Base-by-base conservation (phyloP, 2,329 filamentous ascomycete genomes). In the Alternaria brassicicola region DNA sequence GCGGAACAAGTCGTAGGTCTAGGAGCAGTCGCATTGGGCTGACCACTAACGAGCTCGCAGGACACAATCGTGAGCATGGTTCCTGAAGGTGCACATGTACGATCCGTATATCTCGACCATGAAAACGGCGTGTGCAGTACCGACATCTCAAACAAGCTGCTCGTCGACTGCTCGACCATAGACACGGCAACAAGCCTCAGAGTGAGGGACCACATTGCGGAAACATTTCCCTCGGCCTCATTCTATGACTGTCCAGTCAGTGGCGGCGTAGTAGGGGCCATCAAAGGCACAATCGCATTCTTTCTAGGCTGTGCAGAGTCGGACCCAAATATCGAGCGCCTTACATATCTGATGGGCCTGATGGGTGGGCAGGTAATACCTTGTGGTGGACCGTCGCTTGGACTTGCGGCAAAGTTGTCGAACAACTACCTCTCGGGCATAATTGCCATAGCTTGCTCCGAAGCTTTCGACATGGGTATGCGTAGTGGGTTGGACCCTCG, bases 381-480 rank as follows among this genome's bases (percentile, higher is more conserved):
- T 4, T 88, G 85, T 63, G 85, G 85, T 3, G 84, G 81, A 0
- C 80, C 83, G 0, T 82, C 82, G 0, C 77, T 86, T 0, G 85
- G 86, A 0, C 79, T 88, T 3, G 82, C 84, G 0, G 84, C 85
- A 0, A 88, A 88, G 71, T 74, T 88, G 6, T 85, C 81, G 53
- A 88, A 88, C 67, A 88, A 88, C 65, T 88, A 88, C 69, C 79
- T 83, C 47, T 85, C 82, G 0, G 85, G 84, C 1, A 75, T 86
- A 21, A 87, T 88, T 56, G 82, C 85, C 6, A 85, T 88, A 52
- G 85, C 85, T 0, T 81, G 78, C 41, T 80, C 83, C 0, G 86
- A 88, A 69, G 84, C 85, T 1, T 83, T 88, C 78, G 82, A 86
- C 57, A 85, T 88, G 71, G 85, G 85, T 0, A 88, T 88, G 77